Evolutionary conservation across 345 rosid species (phyloP).

Genomic region (Moricandia arvensis): DNA sequence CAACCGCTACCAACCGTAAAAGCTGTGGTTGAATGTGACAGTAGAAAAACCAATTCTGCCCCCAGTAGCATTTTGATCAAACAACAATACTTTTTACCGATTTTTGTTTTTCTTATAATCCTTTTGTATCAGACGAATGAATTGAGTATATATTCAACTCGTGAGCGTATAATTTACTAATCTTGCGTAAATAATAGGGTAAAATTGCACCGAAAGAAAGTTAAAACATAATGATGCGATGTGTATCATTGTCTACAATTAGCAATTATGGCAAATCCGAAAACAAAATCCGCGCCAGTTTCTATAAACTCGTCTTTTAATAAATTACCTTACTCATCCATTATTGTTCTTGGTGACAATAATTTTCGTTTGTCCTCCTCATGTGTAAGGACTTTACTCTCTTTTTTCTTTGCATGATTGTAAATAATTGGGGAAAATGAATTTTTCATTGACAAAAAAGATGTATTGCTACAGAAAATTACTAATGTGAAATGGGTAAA

Average conservation of each 20-base stretch:
- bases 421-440: background rate
- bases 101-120: background rate
- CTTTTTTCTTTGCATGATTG: background rate
- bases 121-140: background rate
- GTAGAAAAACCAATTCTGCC: too few relatives aligned
- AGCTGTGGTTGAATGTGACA: too few relatives aligned
- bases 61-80: background rate
- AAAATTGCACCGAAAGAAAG: slow-evolving; percentile 31
- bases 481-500: background rate
- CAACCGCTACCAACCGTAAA: too few relatives aligned
- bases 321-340: slow-evolving; percentile 34
- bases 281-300: slow-evolving; percentile 10
- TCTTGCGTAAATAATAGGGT: background rate
- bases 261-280: slow-evolving; percentile 30
- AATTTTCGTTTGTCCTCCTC: slow-evolving; percentile 2
- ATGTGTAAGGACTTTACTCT: background rate
- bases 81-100: background rate
- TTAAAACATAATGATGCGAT: slow-evolving; percentile 25
- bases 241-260: slow-evolving; percentile 30
- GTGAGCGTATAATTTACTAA: slow-evolving; percentile 31
- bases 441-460: background rate
- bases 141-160: slow-evolving; percentile 11
- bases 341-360: slow-evolving; percentile 36
- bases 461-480: background rate
- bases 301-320: slow-evolving; percentile 17